Evolutionary conservation across 345 rosid species (phyloP).

Genomic region (Aegle marmelos): DNA sequence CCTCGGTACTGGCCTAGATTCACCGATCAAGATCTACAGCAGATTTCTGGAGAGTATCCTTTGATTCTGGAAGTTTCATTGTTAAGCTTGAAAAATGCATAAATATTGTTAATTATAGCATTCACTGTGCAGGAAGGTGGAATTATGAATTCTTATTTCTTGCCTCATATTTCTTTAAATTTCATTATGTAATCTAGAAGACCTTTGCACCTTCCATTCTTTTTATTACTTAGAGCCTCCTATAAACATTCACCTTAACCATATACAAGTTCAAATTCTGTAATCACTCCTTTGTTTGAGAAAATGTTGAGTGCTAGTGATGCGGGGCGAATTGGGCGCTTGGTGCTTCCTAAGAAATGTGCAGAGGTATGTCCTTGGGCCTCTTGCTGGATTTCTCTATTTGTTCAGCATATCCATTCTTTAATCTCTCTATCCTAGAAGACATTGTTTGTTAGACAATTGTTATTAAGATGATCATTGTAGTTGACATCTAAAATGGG

Average conservation of each 20-base stretch:
- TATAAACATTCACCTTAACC: conserved; percentile 48
- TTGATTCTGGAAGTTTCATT: conserved; percentile 21
- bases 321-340: conserved; percentile 86
- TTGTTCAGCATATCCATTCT: conserved; percentile 13
- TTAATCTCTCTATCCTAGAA: not conserved
- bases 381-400: not conserved
- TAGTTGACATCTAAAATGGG: not conserved
- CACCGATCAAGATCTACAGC: conserved; percentile 67
- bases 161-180: not conserved
- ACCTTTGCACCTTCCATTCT: not conserved
- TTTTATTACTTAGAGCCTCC: conserved; percentile 12
- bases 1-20: conserved; percentile 87
- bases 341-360: conserved; percentile 90
- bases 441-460: not conserved
- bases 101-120: not conserved
- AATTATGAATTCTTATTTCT: not conserved
- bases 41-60: conserved; percentile 91
- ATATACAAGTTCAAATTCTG: conserved; percentile 64
- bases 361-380: conserved; percentile 70
- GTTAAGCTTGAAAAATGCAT: conserved; percentile 14
- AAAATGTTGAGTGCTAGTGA: conserved; percentile 96
- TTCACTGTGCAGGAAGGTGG: not conserved
- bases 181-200: not conserved
- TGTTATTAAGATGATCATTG: not conserved
- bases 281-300: conserved; percentile 85